Conservation (phyloP, 2,329 filamentous ascomycete species). For the Diatrype stigma region DNA sequence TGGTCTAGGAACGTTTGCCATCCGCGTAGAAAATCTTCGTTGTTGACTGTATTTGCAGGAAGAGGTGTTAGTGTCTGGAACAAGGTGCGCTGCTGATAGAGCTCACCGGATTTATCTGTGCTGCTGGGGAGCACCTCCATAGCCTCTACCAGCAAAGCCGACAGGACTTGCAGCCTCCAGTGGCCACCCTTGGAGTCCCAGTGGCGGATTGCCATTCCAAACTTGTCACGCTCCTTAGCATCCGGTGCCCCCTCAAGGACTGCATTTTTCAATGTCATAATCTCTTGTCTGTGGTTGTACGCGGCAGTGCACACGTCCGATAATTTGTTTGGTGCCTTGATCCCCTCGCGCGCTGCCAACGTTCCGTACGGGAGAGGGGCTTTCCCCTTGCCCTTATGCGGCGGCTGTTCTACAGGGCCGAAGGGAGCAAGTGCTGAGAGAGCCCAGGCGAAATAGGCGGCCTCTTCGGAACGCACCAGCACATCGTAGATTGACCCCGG, state of each 20-base stretch:
- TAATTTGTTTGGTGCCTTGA: conserved; percentile 75
- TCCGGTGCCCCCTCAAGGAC: conserved; percentile 42
- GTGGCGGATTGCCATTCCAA: conserved; percentile 70
- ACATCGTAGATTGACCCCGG: conserved; percentile 45
- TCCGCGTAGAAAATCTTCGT: conserved; percentile 36
- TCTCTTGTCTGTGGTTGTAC: conserved; percentile 57
- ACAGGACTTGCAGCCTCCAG: conserved; percentile 70
- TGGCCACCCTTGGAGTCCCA: conserved; percentile 61
- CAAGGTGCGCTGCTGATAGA: neutral
- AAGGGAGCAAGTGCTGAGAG: conserved; percentile 74
- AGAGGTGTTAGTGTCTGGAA: conserved; percentile 10
- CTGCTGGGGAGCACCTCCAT: conserved; percentile 34
- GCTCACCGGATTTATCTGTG: conserved; percentile 37
- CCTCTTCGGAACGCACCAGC: conserved; percentile 60
- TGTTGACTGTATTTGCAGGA: conserved; percentile 6
- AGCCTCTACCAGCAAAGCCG: conserved; percentile 62
- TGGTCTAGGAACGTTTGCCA: conserved; percentile 57
- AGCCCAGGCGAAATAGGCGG: conserved; percentile 71
- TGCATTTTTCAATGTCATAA: conserved; percentile 57
- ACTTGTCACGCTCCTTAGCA: conserved; percentile 52
- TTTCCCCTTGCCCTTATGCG: conserved; percentile 41
- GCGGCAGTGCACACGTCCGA: conserved; percentile 63
- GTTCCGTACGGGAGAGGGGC: conserved; percentile 54
- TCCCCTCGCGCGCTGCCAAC: conserved; percentile 68
- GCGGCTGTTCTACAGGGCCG: conserved; percentile 44